These are phyloP conservation scores for Russula virescens DNA, from an alignment of 768 basidiomycete species.

Conservation along the genomic window DNA sequence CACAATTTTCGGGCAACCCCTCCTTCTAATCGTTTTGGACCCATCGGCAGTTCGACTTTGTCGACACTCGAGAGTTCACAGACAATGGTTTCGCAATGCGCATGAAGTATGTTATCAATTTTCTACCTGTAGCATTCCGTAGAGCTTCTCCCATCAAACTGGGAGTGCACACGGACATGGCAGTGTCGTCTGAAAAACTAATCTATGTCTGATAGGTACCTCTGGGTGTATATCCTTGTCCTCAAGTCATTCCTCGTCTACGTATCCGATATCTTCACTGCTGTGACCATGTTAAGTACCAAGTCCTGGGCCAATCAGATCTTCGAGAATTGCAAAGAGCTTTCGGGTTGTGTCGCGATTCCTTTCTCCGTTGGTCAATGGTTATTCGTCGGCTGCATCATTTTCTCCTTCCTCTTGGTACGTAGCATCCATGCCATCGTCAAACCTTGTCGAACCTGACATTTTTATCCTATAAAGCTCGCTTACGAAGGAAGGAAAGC, in stretches of 20 bases:
- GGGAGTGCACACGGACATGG: not conserved
- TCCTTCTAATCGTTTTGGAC: not conserved
- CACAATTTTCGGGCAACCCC: not conserved
- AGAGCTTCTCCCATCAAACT: not conserved
- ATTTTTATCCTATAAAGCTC: slow-evolving; percentile 41
- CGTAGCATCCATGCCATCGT: slow-evolving; percentile 26
- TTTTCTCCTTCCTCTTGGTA: slow-evolving; percentile 94
- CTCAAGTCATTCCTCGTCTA: slow-evolving; percentile 97
- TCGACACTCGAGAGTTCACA: slow-evolving; percentile 89
- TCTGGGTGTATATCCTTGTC: slow-evolving; percentile 88
- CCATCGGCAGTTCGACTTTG: slow-evolving; percentile 80
- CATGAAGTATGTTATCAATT: slow-evolving; percentile 51
- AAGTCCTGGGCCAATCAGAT: slow-evolving; percentile 89
- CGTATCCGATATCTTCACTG: slow-evolving; percentile 95
- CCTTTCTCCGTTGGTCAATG: slow-evolving; percentile 88
- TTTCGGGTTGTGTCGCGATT: slow-evolving; percentile 71
- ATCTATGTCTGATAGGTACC: slow-evolving; percentile 51
- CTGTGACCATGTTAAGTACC: slow-evolving; percentile 92
- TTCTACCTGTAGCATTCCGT: not conserved
- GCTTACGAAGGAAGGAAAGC: slow-evolving; percentile 90
- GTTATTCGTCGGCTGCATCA: slow-evolving; percentile 97
- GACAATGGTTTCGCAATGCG: slow-evolving; percentile 85
- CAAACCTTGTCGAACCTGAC: not conserved
- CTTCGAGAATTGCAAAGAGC: slow-evolving; percentile 60
- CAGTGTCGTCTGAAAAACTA: slow-evolving; percentile 3